A percentile compares a stretch with the other conserved stretches of the same genome.
These are phyloP conservation scores for Phanerochaete sordida DNA, from an alignment of 768 basidiomycete genomes.

Conservation along the genomic window DNA sequence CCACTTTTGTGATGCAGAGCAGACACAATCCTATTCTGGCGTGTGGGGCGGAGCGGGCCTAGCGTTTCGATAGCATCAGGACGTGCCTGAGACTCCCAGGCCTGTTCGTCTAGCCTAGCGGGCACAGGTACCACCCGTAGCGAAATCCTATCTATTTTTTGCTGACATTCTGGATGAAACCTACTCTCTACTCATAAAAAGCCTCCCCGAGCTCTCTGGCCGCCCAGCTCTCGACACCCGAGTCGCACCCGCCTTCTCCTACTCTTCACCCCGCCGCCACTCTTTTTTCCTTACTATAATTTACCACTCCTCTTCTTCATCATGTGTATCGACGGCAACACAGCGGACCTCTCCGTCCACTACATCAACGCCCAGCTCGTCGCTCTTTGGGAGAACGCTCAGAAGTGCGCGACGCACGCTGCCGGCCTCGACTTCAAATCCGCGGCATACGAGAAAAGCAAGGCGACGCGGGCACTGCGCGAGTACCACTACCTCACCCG, in stretches of 20 bases:
- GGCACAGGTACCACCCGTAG: too few relatives aligned
- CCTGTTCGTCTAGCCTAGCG: too few relatives aligned
- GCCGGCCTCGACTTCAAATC: slow-evolving; percentile 10
- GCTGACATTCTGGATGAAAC: too few relatives aligned
- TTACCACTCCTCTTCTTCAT: neutral
- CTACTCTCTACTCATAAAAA: neutral
- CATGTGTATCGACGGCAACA: slow-evolving; percentile 24
- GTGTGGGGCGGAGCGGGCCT: too few relatives aligned
- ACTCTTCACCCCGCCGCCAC: neutral
- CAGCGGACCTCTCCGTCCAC: slow-evolving; percentile 18
- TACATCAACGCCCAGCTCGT: slow-evolving; percentile 23
- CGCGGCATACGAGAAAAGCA: slow-evolving; percentile 5
- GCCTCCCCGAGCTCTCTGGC: neutral
- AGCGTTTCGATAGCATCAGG: too few relatives aligned
- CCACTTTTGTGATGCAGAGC: too few relatives aligned
- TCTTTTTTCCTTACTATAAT: neutral
- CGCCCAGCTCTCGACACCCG: too few relatives aligned
- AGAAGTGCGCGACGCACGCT: slow-evolving; percentile 9
- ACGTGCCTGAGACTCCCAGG: too few relatives aligned
- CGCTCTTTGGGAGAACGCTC: slow-evolving; percentile 20
- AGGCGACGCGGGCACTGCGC: slow-evolving; percentile 6
- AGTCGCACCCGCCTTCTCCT: neutral
- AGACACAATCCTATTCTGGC: too few relatives aligned
- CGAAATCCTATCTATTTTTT: too few relatives aligned
- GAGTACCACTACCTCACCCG: slow-evolving; percentile 11